Evolutionary conservation across 2,329 filamentous ascomycete species (phyloP), one percentile per base, ranked within the genome.

Genomic region (Cladosporium sp.): DNA sequence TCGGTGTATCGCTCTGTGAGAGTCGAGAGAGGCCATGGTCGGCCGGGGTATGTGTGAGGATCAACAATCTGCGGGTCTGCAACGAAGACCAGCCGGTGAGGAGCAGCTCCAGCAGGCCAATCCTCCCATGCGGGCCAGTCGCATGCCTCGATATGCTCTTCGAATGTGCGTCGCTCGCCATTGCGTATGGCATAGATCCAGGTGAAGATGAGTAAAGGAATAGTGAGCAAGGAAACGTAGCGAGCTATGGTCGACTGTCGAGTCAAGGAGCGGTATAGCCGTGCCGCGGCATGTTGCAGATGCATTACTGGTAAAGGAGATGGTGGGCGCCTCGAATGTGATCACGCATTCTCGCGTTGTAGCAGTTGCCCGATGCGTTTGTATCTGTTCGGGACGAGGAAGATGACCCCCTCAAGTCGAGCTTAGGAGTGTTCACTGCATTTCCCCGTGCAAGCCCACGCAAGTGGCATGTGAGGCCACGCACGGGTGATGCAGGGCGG

Each of bases 11-110:
- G 77, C 59, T 87, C 79, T 1, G 87, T 89, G 59, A 88, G 71
- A 7, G 78, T 79, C 7, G 84, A 86, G n/a, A 89, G 74, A 10
- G 85, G 86, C 86, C 86, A 89, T 37, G 85, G 86, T 44, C 92
- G 86, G 65, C 88, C 91, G 2, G 91, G 90, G 68, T 97, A 97
- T n/a, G 91, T 95, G 73, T 97, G 90, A 56, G 91, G 90, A 73
- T 97, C 92, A 68, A 94, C 91, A 58, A 97, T 82, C 72, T 97
- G 92, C 42, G 92, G 92, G 69, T 97, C 92, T 60, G 92, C 91
- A 64, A 97, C 80, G 70, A 97, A 86, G 65, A 90, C 80, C 64
- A 96, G 81, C 70, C 87, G 90, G 72, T 97, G 92, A 25, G 94
- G 94, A 34, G 82, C 84, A 51, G 92, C 88, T 64, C 81, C 85